Evolutionary conservation across 345 rosid genomes (phyloP), one percentile per base, ranked within the genome.

Genomic region (Cardamine occulta): DNA sequence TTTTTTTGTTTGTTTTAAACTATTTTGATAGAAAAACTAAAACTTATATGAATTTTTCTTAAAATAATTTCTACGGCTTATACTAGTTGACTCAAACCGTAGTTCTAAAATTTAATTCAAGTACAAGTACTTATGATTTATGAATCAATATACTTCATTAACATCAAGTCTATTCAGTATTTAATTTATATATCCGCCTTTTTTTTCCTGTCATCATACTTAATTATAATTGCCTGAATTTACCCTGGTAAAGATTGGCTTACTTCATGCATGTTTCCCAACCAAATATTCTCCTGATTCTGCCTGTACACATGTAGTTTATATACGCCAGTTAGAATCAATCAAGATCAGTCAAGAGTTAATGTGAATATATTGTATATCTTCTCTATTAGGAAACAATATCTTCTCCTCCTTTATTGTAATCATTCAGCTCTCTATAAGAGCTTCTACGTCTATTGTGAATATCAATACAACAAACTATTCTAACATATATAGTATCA

Each of bases 251-350:
- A 63, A 52, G 15, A 6, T 63, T 12, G 66, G 21, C n/a, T 51
- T 63, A 7, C 4, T 42, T 49, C 37, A 72, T 21, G 15, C 44
- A 32, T 45, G 63, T 24, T 54, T 29, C 35, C 40, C 37, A 73
- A 63, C 42, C 61, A 63, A 29, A 44, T 64, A 56, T 32, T 64
- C 61, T 47, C 60, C 78, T 65, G 52, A 66, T 66, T 58, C 24
- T 37, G 40, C 26, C 48, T 45, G 26, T 57, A 24, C 24, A 31
- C 57, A 74, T 52, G 32, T 51, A 62, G 7, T 34, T n/a, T n/a
- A n/a, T n/a, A n/a, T n/a, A n/a, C n/a, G n/a, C n/a, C n/a, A n/a
- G n/a, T n/a, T n/a, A n/a, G n/a, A n/a, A n/a, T n/a, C n/a, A n/a
- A n/a, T n/a, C n/a, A n/a, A n/a, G n/a, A n/a, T n/a, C n/a, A n/a